phyloP scores from a whole-genome alignment of 176 grass and related monocot genomes.

The Thalia dealbata region DNA sequence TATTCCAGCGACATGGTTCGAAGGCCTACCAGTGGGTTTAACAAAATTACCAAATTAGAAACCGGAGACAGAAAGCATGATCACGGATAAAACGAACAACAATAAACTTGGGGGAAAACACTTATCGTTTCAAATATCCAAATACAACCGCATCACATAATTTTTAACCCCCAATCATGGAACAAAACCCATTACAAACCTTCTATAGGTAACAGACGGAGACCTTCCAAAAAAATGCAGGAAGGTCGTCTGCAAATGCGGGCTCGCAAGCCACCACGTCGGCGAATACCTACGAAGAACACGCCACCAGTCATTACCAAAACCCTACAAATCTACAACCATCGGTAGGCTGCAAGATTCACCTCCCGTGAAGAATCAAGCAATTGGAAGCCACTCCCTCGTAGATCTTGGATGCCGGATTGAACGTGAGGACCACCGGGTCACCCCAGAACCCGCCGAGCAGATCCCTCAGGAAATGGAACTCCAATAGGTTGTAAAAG shows the following conservation, averaged over 20 bases:
- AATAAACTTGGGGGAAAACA: neutral
- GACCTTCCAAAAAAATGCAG: constrained; percentile 60
- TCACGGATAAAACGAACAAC: neutral
- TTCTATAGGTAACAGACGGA: constrained; percentile 55
- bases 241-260: constrained; percentile 85
- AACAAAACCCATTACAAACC: constrained; percentile 25
- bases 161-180: neutral
- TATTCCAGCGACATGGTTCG: no score
- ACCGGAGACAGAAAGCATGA: neutral
- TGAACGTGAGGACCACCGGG: constrained; percentile 62
- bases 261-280: constrained; percentile 79
- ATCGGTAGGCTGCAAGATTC: neutral
- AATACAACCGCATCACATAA: neutral
- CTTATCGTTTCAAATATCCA: neutral
- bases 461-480: constrained; percentile 49
- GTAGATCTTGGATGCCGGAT: constrained; percentile 76
- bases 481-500: constrained; percentile 64
- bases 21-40: no score
- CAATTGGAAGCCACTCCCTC: constrained; percentile 66
- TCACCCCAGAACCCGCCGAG: constrained; percentile 52
- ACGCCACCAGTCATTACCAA: neutral
- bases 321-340: neutral
- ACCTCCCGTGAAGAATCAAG: constrained; percentile 69
- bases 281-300: constrained; percentile 49
- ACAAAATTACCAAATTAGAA: no score